phyloP scores from a whole-genome alignment of 352 stramenopile genomes.

The Globisporangium spinosum region DNA sequence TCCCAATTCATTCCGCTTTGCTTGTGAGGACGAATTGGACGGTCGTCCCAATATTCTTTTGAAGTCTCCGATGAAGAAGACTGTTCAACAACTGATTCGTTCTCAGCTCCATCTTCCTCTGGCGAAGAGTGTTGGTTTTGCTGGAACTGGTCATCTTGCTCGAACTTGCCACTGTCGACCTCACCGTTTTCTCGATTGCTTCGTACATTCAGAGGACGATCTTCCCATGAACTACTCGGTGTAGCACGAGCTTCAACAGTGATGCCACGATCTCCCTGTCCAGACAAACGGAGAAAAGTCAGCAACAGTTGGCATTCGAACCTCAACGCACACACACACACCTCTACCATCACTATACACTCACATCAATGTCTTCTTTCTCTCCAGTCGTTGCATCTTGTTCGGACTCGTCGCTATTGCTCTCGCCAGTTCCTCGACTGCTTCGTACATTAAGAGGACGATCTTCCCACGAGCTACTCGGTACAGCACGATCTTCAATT shows the following conservation, averaged over 20 bases:
- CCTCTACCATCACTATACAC: not conserved
- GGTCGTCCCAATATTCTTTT: slow-evolving; percentile 17
- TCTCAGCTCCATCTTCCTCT: slow-evolving; percentile 1
- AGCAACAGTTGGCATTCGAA: not conserved
- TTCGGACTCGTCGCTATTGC: not conserved
- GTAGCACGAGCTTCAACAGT: not conserved
- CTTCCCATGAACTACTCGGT: slow-evolving; percentile 5
- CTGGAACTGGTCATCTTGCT: not conserved
- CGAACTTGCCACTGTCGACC: not conserved
- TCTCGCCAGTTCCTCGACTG: not conserved
- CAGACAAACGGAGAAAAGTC: not conserved
- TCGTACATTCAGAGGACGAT: slow-evolving; percentile 13
- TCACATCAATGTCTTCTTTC: not conserved
- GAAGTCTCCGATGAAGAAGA: not conserved
- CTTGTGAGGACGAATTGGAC: slow-evolving; percentile 14
- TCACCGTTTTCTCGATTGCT: not conserved
- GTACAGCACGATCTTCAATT: not conserved
- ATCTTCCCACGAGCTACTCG: slow-evolving; percentile 11
- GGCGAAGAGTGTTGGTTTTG: not conserved
- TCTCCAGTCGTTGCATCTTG: not conserved
- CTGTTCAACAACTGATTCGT: not conserved
- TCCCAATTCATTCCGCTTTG: slow-evolving; percentile 1
- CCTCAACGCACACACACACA: not conserved
- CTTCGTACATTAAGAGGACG: slow-evolving; percentile 11
- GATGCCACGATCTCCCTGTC: not conserved